phyloP scores from a whole-genome alignment of 2,329 filamentous ascomycete genomes.

The Drechslera avenae region DNA sequence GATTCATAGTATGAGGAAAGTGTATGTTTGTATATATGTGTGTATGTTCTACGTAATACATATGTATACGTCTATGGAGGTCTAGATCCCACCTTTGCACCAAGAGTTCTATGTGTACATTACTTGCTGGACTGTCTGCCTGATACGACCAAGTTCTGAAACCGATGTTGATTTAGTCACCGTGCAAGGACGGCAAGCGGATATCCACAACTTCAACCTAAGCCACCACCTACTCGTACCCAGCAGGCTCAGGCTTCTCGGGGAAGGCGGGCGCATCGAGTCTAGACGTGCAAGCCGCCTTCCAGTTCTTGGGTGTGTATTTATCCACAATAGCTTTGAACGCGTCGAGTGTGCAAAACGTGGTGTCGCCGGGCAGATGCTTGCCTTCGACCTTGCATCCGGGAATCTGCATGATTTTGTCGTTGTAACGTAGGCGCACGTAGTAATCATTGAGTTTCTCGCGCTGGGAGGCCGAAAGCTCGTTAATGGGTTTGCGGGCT shows the following conservation, averaged over 20 bases:
- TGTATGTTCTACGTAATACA: too few species aligned
- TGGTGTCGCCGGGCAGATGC: slow-evolving; percentile 83
- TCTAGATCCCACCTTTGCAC: too few species aligned
- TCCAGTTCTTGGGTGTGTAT: slow-evolving; percentile 84
- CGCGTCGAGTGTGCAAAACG: slow-evolving; percentile 88
- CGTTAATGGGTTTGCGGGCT: slow-evolving; percentile 63
- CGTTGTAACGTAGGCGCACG: slow-evolving; percentile 90
- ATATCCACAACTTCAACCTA: too few species aligned
- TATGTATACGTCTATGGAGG: too few species aligned
- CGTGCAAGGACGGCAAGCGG: too few species aligned
- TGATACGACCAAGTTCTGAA: too few species aligned
- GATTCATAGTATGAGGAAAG: too few species aligned
- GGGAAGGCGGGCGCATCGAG: slow-evolving; percentile 61
- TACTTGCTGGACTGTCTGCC: too few species aligned
- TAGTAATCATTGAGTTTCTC: slow-evolving; percentile 74
- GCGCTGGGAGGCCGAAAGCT: slow-evolving; percentile 64
- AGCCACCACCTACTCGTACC: slow-evolving; percentile 22
- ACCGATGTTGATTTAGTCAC: too few species aligned
- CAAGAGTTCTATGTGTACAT: too few species aligned
- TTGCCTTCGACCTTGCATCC: slow-evolving; percentile 78
- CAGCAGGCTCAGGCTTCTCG: slow-evolving; percentile 43
- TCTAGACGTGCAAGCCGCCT: slow-evolving; percentile 63
- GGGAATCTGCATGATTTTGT: slow-evolving; percentile 78
- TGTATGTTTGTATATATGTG: too few species aligned
- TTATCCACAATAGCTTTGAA: slow-evolving; percentile 94